A percentile compares a stretch with the other conserved stretches of the same genome.
Conservation (phyloP, 208 protist species). For the Herpetomonas tarakana region DNA sequence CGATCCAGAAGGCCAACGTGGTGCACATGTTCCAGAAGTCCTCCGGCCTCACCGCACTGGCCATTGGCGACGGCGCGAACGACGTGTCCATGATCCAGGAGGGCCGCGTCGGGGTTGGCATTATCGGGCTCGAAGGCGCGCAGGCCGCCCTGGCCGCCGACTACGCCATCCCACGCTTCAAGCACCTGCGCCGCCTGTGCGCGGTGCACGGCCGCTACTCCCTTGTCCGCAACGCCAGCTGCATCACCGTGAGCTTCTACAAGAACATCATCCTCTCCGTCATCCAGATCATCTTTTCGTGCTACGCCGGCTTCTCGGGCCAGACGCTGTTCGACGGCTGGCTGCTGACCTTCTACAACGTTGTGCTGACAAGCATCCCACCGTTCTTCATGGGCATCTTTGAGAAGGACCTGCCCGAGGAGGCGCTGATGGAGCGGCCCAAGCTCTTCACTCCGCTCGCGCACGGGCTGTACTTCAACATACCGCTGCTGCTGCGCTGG, state of each 20-base stretch:
- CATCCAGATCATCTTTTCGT: slow-evolving; percentile 88
- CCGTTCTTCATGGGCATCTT: slow-evolving; percentile 91
- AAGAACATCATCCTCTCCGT: slow-evolving; percentile 95
- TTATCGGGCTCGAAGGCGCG: slow-evolving; percentile 95
- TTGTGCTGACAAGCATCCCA: slow-evolving; percentile 83
- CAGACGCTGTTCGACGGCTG: slow-evolving; percentile 88
- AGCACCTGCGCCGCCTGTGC: slow-evolving; percentile 90
- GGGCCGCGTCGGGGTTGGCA: slow-evolving; percentile 95
- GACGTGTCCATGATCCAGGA: slow-evolving; percentile 97
- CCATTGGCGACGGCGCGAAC: slow-evolving; percentile 98
- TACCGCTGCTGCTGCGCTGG: slow-evolving; percentile 45
- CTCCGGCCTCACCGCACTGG: slow-evolving; percentile 86
- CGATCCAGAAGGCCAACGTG: slow-evolving; percentile 88
- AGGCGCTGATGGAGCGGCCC: slow-evolving; percentile 50
- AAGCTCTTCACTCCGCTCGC: slow-evolving; percentile 73
- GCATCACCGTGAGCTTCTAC: slow-evolving; percentile 97
- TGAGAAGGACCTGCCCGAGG: slow-evolving; percentile 89
- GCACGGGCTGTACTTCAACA: slow-evolving; percentile 77
- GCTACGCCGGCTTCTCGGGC: slow-evolving; percentile 89
- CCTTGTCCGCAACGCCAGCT: slow-evolving; percentile 90
- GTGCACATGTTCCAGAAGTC: slow-evolving; percentile 90
- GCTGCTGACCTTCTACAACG: slow-evolving; percentile 88
- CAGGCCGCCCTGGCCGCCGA: slow-evolving; percentile 94
- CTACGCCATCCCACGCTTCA: slow-evolving; percentile 95
- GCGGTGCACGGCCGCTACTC: slow-evolving; percentile 95